A percentile compares a stretch with the other conserved stretches of the same genome.
Evolutionary conservation across 2,329 filamentous ascomycete genomes (phyloP).

Genomic region (Colletotrichum euphorbiae): DNA sequence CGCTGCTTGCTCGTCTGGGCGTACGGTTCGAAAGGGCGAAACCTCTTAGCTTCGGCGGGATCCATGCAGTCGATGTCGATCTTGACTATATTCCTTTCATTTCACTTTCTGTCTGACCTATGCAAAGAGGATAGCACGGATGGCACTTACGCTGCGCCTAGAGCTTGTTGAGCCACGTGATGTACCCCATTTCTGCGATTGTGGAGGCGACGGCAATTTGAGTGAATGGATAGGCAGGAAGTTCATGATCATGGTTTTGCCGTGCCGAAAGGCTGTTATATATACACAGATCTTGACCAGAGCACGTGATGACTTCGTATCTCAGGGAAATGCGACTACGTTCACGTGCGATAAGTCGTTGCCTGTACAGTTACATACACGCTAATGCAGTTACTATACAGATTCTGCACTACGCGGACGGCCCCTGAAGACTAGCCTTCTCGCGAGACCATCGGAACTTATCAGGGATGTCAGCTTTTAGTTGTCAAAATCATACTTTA

Average conservation of each 20-base stretch:
- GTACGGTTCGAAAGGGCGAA: conserved; percentile 54
- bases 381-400: neutral
- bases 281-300: too few relatives aligned
- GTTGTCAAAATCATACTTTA: too few relatives aligned
- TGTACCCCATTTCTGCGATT: conserved; percentile 14
- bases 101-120: too few relatives aligned
- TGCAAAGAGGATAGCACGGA: neutral
- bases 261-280: too few relatives aligned
- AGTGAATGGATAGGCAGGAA: too few relatives aligned
- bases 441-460: too few relatives aligned
- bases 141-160: conserved; percentile 54
- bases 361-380: neutral
- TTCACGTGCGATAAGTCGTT: neutral
- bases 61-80: conserved; percentile 65
- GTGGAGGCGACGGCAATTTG: too few relatives aligned
- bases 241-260: too few relatives aligned
- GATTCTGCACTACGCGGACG: neutral
- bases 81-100: conserved; percentile 51
- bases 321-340: neutral
- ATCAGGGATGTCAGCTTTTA: too few relatives aligned
- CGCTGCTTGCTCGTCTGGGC: conserved; percentile 63
- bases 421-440: too few relatives aligned
- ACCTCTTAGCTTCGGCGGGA: conserved; percentile 56
- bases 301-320: too few relatives aligned
- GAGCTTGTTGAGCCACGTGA: conserved; percentile 57